Evolutionary conservation across 1,284 basidiomycete species (phyloP).

Genomic region (Ustilago curta): DNA sequence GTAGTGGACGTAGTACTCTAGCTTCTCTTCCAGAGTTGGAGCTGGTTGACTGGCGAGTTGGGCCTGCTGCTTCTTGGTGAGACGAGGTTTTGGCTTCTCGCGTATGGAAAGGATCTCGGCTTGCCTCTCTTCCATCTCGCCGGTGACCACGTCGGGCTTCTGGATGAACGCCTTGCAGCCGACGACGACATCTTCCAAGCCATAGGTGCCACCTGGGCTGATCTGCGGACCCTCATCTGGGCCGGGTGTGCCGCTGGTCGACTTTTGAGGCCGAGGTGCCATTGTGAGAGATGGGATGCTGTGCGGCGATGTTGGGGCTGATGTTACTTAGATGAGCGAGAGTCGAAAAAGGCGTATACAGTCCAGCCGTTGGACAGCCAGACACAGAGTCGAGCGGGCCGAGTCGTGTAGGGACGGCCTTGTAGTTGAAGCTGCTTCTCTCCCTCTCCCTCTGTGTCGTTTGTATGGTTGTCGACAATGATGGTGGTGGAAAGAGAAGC

Average conservation of each 20-base stretch:
- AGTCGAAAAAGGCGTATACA: neutral
- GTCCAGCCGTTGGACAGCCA: neutral
- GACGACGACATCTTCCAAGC: slow-evolving; percentile 55
- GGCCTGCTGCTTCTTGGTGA: slow-evolving; percentile 55
- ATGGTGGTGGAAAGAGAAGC: slow-evolving; percentile 1
- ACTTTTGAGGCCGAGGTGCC: slow-evolving; percentile 52
- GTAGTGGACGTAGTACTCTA: slow-evolving; percentile 61
- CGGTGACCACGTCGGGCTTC: slow-evolving; percentile 61
- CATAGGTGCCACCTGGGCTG: slow-evolving; percentile 61
- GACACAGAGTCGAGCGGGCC: slow-evolving; percentile 4
- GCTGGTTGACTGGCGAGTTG: slow-evolving; percentile 45
- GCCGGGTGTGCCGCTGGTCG: slow-evolving; percentile 47
- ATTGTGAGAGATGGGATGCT: slow-evolving; percentile 18
- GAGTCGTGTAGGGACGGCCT: neutral
- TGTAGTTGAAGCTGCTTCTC: neutral
- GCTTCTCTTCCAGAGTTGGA: slow-evolving; percentile 53
- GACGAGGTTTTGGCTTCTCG: slow-evolving; percentile 59
- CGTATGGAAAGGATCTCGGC: slow-evolving; percentile 68
- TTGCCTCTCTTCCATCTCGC: slow-evolving; percentile 64
- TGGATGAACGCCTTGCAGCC: slow-evolving; percentile 67
- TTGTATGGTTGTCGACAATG: neutral
- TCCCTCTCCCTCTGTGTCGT: too few relatives aligned
- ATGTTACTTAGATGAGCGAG: too few relatives aligned
- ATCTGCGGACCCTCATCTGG: slow-evolving; percentile 49
- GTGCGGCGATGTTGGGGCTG: too few relatives aligned